phyloP scores from a whole-genome alignment of 2,329 filamentous ascomycete species.

The Pyrenophora tritici-repentis region DNA sequence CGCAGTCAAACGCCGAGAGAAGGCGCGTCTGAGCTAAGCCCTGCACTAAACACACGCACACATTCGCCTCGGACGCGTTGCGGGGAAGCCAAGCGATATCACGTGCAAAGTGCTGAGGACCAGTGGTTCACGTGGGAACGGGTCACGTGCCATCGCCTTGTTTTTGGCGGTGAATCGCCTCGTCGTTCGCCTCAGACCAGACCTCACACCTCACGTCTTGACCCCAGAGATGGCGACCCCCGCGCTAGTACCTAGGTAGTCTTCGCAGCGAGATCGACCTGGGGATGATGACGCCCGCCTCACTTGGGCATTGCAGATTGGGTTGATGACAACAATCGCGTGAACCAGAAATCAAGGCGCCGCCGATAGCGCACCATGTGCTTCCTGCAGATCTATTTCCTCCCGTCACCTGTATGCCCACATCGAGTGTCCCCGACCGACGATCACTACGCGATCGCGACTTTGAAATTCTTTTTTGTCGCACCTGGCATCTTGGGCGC shows the following conservation, averaged over 20 bases:
- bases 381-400: constrained; percentile 7
- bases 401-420: constrained; percentile 11
- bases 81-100: constrained; percentile 16
- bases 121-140: background rate
- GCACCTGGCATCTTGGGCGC: constrained; percentile 13
- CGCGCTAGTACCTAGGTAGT: too few species aligned
- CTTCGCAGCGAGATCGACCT: constrained; percentile 1
- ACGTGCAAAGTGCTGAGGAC: constrained; percentile 1
- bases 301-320: background rate
- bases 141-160: too few species aligned
- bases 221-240: too few species aligned
- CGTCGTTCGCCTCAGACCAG: too few species aligned
- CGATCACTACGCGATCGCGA: constrained; percentile 28
- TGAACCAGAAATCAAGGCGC: background rate
- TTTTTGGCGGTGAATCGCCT: too few species aligned
- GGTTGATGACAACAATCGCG: too few species aligned
- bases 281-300: constrained; percentile 5
- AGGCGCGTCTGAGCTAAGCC: constrained; percentile 20
- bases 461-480: constrained; percentile 10
- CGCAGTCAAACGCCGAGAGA: constrained; percentile 16
- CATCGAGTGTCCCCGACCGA: constrained; percentile 23
- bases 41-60: background rate
- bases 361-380: constrained; percentile 9
- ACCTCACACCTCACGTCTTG: too few species aligned
- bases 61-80: constrained; percentile 17